Evolutionary conservation across 2,329 filamentous ascomycete species (phyloP).

Genomic region (Paramyrothecium roridum): DNA sequence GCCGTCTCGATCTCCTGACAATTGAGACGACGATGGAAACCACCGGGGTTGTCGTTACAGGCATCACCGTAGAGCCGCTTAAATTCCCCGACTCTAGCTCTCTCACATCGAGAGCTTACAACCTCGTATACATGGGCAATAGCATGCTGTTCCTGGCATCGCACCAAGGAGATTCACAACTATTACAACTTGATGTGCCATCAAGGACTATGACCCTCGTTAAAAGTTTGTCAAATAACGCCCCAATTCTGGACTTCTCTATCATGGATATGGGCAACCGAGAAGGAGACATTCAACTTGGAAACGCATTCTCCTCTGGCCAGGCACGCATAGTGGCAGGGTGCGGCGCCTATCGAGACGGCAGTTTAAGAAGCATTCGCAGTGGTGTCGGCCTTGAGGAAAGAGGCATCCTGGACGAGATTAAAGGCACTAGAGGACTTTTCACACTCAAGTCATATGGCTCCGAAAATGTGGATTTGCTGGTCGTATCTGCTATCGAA

Average conservation of each 20-base stretch:
- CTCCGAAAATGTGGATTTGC: constrained; percentile 57
- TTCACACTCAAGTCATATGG: constrained; percentile 62
- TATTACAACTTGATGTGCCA: constrained; percentile 57
- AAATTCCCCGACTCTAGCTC: constrained; percentile 19
- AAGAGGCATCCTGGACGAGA: constrained; percentile 74
- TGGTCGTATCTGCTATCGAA: constrained; percentile 77
- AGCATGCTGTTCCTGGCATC: constrained; percentile 82
- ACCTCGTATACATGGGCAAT: constrained; percentile 72
- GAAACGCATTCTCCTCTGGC: constrained; percentile 90
- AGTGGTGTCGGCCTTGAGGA: constrained; percentile 94
- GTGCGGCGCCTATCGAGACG: constrained; percentile 86
- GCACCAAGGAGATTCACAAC: constrained; percentile 87
- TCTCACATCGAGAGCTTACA: constrained; percentile 70
- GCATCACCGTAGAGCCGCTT: constrained; percentile 62
- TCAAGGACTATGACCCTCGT: constrained; percentile 56
- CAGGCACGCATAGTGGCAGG: constrained; percentile 92
- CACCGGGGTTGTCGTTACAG: constrained; percentile 63
- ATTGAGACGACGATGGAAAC: constrained; percentile 66
- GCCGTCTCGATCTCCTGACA: constrained; percentile 79
- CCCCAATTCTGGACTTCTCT: constrained; percentile 87
- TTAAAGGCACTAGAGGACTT: constrained; percentile 69
- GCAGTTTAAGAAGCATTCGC: constrained; percentile 82
- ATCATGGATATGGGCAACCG: constrained; percentile 95
- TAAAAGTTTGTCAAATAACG: constrained; percentile 73
- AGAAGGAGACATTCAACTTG: constrained; percentile 68